Conservation (phyloP, 169 alveolate species). For the Theileria sp. region DNA sequence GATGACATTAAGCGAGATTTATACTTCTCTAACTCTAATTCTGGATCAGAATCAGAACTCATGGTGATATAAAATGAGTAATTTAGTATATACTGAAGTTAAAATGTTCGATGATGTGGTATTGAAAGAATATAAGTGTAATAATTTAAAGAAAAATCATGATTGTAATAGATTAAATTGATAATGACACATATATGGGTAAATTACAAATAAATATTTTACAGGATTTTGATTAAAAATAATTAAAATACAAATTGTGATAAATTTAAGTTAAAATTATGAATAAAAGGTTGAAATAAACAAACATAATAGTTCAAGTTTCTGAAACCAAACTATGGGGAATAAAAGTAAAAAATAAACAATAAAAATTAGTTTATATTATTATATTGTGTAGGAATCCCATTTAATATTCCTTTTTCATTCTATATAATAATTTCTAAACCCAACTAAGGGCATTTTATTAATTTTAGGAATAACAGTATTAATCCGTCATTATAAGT, state of each 20-base stretch:
- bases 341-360: background rate
- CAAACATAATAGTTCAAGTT: background rate
- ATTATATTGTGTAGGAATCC: background rate
- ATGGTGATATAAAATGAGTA: background rate
- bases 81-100: background rate
- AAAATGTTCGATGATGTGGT: background rate
- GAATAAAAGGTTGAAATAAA: background rate
- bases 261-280: background rate
- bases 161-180: background rate
- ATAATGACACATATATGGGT: background rate
- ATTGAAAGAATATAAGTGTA: background rate
- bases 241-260: background rate
- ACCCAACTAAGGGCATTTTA: background rate
- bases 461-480: background rate
- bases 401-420: background rate
- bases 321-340: background rate
- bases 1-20: conserved; percentile 41
- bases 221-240: background rate
- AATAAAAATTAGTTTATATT: no score
- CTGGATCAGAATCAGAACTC: conserved; percentile 30
- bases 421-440: background rate
- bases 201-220: no score
- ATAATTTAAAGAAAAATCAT: background rate
- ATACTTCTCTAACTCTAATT: conserved; percentile 25
- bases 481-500: background rate